phyloP scores from a whole-genome alignment of 805 yeast genomes.

The Ogataea methanolica region DNA sequence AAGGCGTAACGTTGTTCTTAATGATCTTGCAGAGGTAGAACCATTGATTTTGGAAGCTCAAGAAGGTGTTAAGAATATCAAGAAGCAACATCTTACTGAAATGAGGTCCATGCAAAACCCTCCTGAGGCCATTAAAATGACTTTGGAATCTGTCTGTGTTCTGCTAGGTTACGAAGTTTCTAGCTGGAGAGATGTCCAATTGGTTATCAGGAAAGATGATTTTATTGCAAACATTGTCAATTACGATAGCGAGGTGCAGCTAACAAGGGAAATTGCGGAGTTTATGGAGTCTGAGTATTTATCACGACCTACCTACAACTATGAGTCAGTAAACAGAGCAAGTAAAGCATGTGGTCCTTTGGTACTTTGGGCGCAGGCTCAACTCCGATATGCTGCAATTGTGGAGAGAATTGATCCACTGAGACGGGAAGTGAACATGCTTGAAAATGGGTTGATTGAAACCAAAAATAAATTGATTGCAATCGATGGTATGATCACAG shows the following conservation, averaged over 20 bases:
- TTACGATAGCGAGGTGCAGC: conserved; percentile 58
- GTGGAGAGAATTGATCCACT: conserved; percentile 72
- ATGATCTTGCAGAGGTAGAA: conserved; percentile 70
- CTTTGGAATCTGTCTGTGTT: conserved; percentile 83
- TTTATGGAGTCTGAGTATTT: conserved; percentile 59
- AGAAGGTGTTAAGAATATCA: conserved; percentile 84
- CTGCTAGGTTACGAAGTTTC: conserved; percentile 66
- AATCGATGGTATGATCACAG: conserved; percentile 75
- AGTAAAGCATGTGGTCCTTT: conserved; percentile 95
- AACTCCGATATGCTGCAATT: conserved; percentile 69
- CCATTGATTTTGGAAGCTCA: conserved; percentile 85
- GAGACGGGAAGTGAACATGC: conserved; percentile 51
- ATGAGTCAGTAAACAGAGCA: conserved; percentile 76
- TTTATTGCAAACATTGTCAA: conserved; percentile 79
- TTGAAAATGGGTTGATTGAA: conserved; percentile 57
- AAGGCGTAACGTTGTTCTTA: conserved; percentile 50
- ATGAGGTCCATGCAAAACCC: conserved; percentile 86
- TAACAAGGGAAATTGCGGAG: conserved; percentile 48
- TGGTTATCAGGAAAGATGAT: conserved; percentile 77
- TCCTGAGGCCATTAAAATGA: conserved; percentile 78
- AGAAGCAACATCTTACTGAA: conserved; percentile 88
- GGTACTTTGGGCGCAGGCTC: conserved; percentile 85
- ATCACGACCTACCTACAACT: conserved; percentile 59
- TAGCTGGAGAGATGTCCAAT: conserved; percentile 80
- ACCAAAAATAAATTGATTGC: conserved; percentile 70